phyloP scores from a whole-genome alignment of 2,329 filamentous ascomycete species.

The Fusarium pseudoanthophilum region DNA sequence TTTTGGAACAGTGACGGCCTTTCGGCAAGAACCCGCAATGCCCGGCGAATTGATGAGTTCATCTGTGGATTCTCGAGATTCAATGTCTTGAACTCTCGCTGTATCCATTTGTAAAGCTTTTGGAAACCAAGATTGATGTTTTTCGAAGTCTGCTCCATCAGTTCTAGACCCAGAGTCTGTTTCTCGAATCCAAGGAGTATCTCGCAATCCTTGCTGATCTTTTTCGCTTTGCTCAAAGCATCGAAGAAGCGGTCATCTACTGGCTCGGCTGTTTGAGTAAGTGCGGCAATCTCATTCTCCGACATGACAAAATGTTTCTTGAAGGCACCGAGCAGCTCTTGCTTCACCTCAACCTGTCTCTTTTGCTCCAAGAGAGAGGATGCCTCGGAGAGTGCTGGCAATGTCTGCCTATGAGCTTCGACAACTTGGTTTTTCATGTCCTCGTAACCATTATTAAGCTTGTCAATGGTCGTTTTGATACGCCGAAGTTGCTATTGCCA shows the following conservation, averaged over 20 bases:
- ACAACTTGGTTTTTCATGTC: conserved; percentile 83
- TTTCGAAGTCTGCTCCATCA: conserved; percentile 91
- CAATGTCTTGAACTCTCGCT: conserved; percentile 89
- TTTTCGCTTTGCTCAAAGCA: conserved; percentile 81
- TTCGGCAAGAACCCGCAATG: conserved; percentile 88
- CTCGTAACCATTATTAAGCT: conserved; percentile 81
- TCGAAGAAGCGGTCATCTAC: conserved; percentile 88
- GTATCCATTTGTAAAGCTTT: conserved; percentile 95
- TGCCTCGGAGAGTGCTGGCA: conserved; percentile 80
- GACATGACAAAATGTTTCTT: conserved; percentile 85
- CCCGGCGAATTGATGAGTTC: conserved; percentile 82
- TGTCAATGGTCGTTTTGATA: conserved; percentile 82
- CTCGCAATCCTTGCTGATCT: conserved; percentile 88
- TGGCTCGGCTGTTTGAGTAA: conserved; percentile 83
- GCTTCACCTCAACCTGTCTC: conserved; percentile 80
- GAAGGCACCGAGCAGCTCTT: conserved; percentile 81
- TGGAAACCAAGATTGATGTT: conserved; percentile 91
- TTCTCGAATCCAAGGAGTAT: conserved; percentile 89
- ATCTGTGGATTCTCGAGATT: conserved; percentile 96
- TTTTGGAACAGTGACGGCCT: conserved; percentile 90
- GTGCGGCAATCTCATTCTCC: conserved; percentile 78
- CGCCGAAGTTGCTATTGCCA: conserved; percentile 79
- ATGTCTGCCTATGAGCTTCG: conserved; percentile 79
- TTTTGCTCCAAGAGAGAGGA: conserved; percentile 77
- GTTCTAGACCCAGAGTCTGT: conserved; percentile 85